These are phyloP conservation scores for Agarophyton chilense DNA, from an alignment of 23 red algal genomes.

Conservation along the genomic window DNA sequence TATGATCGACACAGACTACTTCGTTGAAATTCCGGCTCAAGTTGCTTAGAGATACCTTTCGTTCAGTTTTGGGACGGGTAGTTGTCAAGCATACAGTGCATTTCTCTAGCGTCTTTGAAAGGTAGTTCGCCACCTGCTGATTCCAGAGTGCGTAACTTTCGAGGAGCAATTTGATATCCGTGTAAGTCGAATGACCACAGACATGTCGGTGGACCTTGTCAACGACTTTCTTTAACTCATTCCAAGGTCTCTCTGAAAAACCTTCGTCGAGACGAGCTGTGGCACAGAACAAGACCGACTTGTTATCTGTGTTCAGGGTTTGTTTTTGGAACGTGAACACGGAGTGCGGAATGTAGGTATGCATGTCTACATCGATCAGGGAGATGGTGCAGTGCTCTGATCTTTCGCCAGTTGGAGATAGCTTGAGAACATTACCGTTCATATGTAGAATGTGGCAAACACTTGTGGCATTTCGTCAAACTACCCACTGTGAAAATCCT, in stretches of 20 bases:
- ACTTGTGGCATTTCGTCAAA: background rate
- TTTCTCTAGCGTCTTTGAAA: background rate
- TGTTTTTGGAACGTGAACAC: background rate
- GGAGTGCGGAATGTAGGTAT: background rate
- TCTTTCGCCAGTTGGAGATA: background rate
- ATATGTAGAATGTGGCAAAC: background rate
- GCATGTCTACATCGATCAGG: conserved; percentile 23
- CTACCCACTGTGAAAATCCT: conserved; percentile 10
- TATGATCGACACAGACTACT: conserved; percentile 25
- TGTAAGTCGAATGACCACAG: background rate
- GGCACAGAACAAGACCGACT: background rate
- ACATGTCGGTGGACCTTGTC: conserved; percentile 17
- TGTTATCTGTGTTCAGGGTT: background rate
- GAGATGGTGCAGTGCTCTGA: background rate
- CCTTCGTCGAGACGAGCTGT: background rate
- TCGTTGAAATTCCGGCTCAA: conserved; percentile 16
- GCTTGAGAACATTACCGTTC: background rate
- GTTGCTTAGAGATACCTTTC: conserved; percentile 23
- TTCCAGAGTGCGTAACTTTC: conserved; percentile 29
- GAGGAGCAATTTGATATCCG: conserved; percentile 19
- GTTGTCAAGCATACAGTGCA: conserved; percentile 29
- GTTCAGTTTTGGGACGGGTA: background rate
- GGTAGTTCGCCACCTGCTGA: conserved; percentile 6
- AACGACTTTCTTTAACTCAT: conserved; percentile 32
- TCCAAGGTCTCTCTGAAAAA: background rate